Percentiles rank a stretch among this genome's conserved stretches.
Evolutionary conservation across 202 grass and related monocot genomes (phyloP).

Genomic region (Eragrostis tef): DNA sequence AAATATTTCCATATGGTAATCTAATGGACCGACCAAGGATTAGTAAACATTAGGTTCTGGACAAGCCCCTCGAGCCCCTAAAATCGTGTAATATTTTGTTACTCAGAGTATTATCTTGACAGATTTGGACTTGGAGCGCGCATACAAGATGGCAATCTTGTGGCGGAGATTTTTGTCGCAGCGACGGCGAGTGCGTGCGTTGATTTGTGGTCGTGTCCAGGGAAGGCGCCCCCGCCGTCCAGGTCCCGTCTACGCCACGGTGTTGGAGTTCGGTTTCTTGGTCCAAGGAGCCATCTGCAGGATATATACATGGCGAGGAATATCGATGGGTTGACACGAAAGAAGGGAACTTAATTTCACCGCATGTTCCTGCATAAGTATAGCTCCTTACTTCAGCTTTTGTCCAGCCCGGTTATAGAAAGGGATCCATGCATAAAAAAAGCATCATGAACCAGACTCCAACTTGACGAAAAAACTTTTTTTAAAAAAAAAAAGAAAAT

Average conservation of each 20-base stretch:
- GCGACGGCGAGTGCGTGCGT: not conserved
- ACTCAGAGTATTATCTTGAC: not conserved
- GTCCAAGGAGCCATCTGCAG: not conserved
- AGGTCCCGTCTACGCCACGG: not conserved
- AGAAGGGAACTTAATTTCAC: too few species aligned
- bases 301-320: too few species aligned
- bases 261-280: not conserved
- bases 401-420: too few species aligned
- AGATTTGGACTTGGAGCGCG: not conserved
- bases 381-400: too few species aligned
- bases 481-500: too few species aligned
- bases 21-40: not conserved
- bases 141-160: not conserved
- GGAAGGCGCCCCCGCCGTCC: not conserved
- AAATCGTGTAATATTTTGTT: not conserved
- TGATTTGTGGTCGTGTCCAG: not conserved
- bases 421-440: too few species aligned
- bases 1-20: not conserved
- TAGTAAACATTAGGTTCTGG: not conserved
- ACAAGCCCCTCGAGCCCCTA: not conserved
- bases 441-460: too few species aligned
- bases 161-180: not conserved
- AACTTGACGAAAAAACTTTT: too few species aligned
- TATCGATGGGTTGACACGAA: too few species aligned
- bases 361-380: too few species aligned